A percentile compares a stretch with the other conserved stretches of the same genome.
These are phyloP conservation scores for Daldinia loculata DNA, from an alignment of 495 filamentous ascomycete genomes.

Conservation along the genomic window DNA sequence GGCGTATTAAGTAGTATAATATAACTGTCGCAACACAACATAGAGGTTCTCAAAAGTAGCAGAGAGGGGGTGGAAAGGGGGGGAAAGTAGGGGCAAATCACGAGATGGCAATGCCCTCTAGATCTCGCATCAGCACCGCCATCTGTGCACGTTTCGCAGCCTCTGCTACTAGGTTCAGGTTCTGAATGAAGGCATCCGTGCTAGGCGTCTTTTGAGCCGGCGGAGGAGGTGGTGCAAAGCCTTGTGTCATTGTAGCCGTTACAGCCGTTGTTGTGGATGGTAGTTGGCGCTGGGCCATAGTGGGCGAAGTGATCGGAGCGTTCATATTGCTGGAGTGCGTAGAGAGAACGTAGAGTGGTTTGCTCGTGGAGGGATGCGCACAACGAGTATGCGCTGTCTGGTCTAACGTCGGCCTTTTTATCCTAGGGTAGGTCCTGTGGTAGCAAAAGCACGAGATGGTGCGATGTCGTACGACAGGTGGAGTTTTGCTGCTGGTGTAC, in stretches of 20 bases:
- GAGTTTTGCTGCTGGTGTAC: background rate
- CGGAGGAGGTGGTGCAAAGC: constrained; percentile 50
- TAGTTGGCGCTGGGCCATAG: constrained; percentile 41
- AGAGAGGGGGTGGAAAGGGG: background rate
- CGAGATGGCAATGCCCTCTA: constrained; percentile 72
- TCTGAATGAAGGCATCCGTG: constrained; percentile 73
- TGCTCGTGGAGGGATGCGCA: constrained; percentile 4
- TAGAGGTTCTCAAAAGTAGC: background rate
- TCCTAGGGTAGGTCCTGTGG: constrained; percentile 1
- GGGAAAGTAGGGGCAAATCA: constrained; percentile 11
- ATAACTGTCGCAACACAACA: constrained; percentile 3
- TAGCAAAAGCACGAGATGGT: constrained; percentile 30
- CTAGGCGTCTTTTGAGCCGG: constrained; percentile 47
- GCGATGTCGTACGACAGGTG: constrained; percentile 38
- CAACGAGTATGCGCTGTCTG: constrained; percentile 22
- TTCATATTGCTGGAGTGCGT: constrained; percentile 46
- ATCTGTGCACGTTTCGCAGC: constrained; percentile 93
- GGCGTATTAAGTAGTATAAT: background rate
- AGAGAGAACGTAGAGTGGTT: background rate
- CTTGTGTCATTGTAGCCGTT: constrained; percentile 39
- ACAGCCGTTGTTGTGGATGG: constrained; percentile 37
- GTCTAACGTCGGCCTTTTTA: constrained; percentile 12
- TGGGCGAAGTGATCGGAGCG: constrained; percentile 45
- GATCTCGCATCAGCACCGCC: constrained; percentile 83
- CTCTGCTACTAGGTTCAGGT: constrained; percentile 91